These are phyloP conservation scores for Daldinia concentrica DNA, from an alignment of 495 filamentous ascomycete species.

Conservation along the genomic window DNA sequence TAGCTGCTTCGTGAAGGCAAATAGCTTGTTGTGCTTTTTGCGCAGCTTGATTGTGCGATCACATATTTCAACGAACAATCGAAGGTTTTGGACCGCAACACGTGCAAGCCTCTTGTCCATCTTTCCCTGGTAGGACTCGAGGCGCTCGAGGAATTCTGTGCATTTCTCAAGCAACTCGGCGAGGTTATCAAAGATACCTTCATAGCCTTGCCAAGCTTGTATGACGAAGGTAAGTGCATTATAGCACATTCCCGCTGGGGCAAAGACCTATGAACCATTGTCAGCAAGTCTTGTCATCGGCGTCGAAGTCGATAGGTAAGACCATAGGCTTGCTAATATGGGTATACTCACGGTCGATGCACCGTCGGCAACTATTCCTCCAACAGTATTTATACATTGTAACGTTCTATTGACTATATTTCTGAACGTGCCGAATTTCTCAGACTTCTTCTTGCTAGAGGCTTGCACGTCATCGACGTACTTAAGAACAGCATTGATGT, in stretches of 20 bases:
- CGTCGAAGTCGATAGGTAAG: constrained; percentile 3
- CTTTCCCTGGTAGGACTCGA: constrained; percentile 51
- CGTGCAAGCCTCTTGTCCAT: constrained; percentile 51
- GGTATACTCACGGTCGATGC: constrained; percentile 46
- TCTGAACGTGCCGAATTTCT: constrained; percentile 44
- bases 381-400: constrained; percentile 51
- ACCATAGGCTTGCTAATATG: background rate
- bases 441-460: constrained; percentile 41
- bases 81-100: constrained; percentile 53
- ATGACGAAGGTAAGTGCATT: constrained; percentile 52
- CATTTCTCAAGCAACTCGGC: constrained; percentile 51
- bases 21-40: constrained; percentile 45
- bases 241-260: constrained; percentile 52
- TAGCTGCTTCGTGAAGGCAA: constrained; percentile 49
- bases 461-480: constrained; percentile 44
- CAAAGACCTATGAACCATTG: constrained; percentile 45
- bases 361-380: constrained; percentile 48
- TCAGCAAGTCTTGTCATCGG: constrained; percentile 15
- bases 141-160: constrained; percentile 48
- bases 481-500: constrained; percentile 48
- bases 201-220: constrained; percentile 55
- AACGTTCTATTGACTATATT: constrained; percentile 47
- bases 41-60: constrained; percentile 52
- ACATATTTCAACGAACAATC: constrained; percentile 54
- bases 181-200: constrained; percentile 51